Conservation (phyloP, 2,329 filamentous ascomycete genomes). For the Apiospora kogelbergensis region DNA sequence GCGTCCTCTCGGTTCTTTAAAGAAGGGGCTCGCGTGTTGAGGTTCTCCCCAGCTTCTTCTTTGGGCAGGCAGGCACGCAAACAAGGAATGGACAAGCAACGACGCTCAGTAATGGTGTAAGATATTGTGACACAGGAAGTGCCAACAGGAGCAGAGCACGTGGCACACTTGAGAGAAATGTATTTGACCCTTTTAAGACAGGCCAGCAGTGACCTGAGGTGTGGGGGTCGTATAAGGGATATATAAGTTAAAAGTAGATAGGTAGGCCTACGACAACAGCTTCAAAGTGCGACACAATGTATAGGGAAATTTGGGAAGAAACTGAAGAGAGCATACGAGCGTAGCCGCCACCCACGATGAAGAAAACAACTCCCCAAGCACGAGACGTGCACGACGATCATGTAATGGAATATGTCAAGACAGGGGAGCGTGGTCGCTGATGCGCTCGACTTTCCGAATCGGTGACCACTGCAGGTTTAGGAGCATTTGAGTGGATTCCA, state of each 20-base stretch:
- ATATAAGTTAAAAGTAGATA: neutral
- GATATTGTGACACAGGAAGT: neutral
- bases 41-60: neutral
- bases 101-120: neutral
- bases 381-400: neutral
- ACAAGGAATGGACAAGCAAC: neutral
- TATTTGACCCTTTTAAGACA: neutral
- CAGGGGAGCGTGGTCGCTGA: neutral
- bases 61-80: neutral
- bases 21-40: neutral
- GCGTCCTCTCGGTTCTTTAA: neutral
- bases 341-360: neutral
- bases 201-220: neutral
- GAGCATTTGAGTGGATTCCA: neutral
- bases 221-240: neutral
- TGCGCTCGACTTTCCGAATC: conserved; percentile 8
- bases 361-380: neutral
- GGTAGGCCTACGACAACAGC: neutral
- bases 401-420: neutral
- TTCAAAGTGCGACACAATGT: neutral
- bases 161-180: neutral
- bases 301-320: neutral
- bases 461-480: conserved; percentile 8
- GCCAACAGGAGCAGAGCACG: neutral
- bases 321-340: neutral